Evolutionary conservation across 495 filamentous ascomycete genomes (phyloP).

Genomic region (Penicillium angulare): DNA sequence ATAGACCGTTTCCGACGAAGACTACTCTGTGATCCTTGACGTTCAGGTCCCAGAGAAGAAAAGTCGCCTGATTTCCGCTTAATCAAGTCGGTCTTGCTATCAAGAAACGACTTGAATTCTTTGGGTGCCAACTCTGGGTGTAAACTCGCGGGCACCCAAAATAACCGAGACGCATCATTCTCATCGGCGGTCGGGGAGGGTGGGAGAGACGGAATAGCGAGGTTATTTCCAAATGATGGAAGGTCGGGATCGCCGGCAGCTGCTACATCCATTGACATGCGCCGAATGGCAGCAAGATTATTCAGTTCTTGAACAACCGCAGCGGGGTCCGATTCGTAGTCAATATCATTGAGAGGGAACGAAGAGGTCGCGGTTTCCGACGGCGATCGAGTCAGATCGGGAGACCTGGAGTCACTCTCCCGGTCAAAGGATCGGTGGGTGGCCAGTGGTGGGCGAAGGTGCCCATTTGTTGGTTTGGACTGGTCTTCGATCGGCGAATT

Average conservation of each 20-base stretch:
- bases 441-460: conserved; percentile 35
- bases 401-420: conserved; percentile 52
- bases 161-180: conserved; percentile 81
- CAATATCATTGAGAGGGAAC: conserved; percentile 87
- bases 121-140: conserved; percentile 94
- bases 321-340: conserved; percentile 85
- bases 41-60: conserved; percentile 60
- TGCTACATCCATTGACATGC: conserved; percentile 98
- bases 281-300: conserved; percentile 90
- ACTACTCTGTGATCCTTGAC: conserved; percentile 58
- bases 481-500: conserved; percentile 28
- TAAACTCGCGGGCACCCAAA: conserved; percentile 93
- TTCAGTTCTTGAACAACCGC: conserved; percentile 93
- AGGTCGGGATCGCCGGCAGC: conserved; percentile 90
- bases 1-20: conserved; percentile 90
- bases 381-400: conserved; percentile 57
- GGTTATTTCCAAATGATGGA: conserved; percentile 69
- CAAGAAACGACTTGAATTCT: conserved; percentile 95
- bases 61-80: conserved; percentile 76
- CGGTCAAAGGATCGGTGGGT: conserved; percentile 48
- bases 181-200: conserved; percentile 73
- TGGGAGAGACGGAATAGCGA: conserved; percentile 66
- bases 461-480: conserved; percentile 38
- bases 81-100: conserved; percentile 86
- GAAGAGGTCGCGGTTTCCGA: conserved; percentile 69